Evolutionary conservation across 371 early-diverging fungal species (phyloP).

Genomic region (Thermomucor indicae-seudaticae): DNA sequence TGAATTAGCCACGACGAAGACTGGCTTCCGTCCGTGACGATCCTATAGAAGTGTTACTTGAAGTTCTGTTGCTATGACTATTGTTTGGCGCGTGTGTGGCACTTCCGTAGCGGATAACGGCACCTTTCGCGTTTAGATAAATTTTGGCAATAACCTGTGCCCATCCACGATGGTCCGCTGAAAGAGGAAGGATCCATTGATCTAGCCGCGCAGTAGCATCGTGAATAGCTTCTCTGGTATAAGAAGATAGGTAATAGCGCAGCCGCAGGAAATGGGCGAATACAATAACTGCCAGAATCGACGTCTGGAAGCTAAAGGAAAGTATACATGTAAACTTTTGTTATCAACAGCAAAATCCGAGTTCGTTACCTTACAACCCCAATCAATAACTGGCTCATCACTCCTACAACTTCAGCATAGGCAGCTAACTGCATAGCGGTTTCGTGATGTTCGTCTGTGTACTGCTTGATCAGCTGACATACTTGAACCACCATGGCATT

Average conservation of each 20-base stretch:
- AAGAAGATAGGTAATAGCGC: constrained; percentile 70
- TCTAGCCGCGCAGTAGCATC: constrained; percentile 48
- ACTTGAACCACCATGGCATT: constrained; percentile 25
- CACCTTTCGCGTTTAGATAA: constrained; percentile 48
- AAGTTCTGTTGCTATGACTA: too few relatives aligned
- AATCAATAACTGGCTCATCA: constrained; percentile 62
- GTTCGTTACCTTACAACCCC: constrained; percentile 54
- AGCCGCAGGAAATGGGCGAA: constrained; percentile 81
- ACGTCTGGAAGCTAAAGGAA: constrained; percentile 55
- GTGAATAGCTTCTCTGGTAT: constrained; percentile 56
- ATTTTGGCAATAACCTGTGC: constrained; percentile 33
- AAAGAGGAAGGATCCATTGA: constrained; percentile 42
- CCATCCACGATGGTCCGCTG: constrained; percentile 28
- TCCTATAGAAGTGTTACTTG: too few relatives aligned
- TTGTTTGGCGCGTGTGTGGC: too few relatives aligned
- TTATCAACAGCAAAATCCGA: not conserved
- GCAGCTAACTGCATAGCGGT: constrained; percentile 70
- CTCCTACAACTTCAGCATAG: constrained; percentile 72
- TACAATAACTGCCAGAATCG: constrained; percentile 70
- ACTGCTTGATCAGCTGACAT: constrained; percentile 48
- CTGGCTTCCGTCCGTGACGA: too few relatives aligned
- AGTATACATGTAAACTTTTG: not conserved
- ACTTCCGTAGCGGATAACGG: constrained; percentile 51
- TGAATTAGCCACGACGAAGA: too few relatives aligned
- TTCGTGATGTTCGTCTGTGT: constrained; percentile 62